Percentiles rank a stretch among this genome's conserved stretches.
Conservation (phyloP, 257 asterid genomes). For the Jaltomata sinuosa region DNA sequence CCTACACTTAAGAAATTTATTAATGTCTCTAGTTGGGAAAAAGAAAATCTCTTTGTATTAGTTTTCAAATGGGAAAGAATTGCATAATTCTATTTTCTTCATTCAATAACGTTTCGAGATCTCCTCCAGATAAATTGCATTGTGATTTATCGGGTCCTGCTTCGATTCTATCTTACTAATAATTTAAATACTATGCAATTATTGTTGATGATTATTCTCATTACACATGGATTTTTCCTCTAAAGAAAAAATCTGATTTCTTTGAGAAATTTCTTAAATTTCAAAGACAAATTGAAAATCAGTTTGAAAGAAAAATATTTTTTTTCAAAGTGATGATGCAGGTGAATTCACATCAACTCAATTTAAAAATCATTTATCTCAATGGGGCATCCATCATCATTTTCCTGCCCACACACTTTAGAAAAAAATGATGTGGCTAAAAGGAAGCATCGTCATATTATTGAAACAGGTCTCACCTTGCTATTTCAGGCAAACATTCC, state of each 20-base stretch:
- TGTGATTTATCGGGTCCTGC: not conserved
- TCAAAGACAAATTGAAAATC: no score
- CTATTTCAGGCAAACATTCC: not conserved
- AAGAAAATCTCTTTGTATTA: not conserved
- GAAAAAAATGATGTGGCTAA: no score
- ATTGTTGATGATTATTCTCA: not conserved
- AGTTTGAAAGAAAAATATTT: not conserved
- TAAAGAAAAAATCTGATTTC: no score
- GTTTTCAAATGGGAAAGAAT: conserved; percentile 3
- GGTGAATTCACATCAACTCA: no score
- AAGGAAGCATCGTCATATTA: no score
- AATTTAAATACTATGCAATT: not conserved
- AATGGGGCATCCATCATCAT: no score
- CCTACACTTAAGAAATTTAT: not conserved
- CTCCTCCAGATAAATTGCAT: not conserved
- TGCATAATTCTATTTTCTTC: not conserved
- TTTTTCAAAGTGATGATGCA: not conserved
- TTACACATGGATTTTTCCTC: not conserved
- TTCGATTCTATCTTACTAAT: not conserved
- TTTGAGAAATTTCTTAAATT: not conserved
- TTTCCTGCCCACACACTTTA: no score
- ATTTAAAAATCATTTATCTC: no score
- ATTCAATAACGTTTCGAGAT: not conserved
- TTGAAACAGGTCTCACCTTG: no score
- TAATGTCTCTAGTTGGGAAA: not conserved